Base-by-base conservation (phyloP, 2,329 filamentous ascomycete genomes). In the Tolypocladium album region DNA sequence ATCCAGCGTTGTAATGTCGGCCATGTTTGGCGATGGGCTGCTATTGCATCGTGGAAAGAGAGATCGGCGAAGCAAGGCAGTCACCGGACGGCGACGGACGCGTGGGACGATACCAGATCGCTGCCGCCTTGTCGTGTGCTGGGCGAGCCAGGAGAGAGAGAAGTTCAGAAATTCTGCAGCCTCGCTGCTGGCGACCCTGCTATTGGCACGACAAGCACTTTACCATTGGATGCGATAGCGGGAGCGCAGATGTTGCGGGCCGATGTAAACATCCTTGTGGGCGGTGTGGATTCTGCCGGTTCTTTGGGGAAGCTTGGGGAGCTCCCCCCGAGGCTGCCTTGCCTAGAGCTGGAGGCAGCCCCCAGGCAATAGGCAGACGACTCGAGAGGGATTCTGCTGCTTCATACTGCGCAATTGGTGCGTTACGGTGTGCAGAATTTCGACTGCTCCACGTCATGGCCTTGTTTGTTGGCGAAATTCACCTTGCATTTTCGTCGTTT, bases 1-100 rank as follows among this genome's bases (percentile, higher is more conserved):
- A 70, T 88, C 87, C 70, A 95, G 81, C 70, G 83, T 85, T 72
- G 86, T 86, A 71, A 85, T 78, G 70, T 88, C 87, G 72, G 88
- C 85, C 90, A 94, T 93, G 65, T 69, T 58, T 56, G 74, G 68
- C 70, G 63, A 64, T 71, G 65, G 65, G 64, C 66, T 64, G 67
- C 75, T 80, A 80, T 80, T 72, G 76, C 79, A 81, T 80, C 67
- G 66, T 75, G 72, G 62, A 55, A 47, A 1, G 52, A 34, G 58
- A 24, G 17, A 39, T 20, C 17, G n/a, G 42, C 42, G 56, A 20
- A 27, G 56, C 40, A 27, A 31, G 20, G 38, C 34, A 12, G 56
- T 53, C 55, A 43, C 55, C 24, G 5, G 39, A 39, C 36, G 52
- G 52, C 57, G 52, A 52, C 58, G 39, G n/a, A 59, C 52, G 52